Evolutionary conservation across 768 basidiomycete genomes (phyloP).

Genomic region (Suillus spraguei): DNA sequence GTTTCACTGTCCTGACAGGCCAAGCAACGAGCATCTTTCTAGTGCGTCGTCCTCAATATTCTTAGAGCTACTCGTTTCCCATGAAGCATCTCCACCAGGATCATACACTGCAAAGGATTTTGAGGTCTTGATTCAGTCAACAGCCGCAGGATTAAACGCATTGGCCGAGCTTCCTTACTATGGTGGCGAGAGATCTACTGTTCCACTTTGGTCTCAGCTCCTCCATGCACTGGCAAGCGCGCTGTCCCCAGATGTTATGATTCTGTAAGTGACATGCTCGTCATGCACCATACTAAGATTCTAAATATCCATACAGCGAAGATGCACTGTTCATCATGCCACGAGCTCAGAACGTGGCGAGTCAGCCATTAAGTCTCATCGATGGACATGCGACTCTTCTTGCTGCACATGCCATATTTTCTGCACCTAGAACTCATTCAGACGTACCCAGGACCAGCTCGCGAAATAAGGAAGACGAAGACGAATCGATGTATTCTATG

Average conservation of each 20-base stretch:
- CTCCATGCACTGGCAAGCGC: neutral
- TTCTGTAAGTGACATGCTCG: neutral
- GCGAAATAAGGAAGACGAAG: neutral
- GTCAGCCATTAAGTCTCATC: neutral
- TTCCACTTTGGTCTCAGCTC: conserved; percentile 4
- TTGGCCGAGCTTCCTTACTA: neutral
- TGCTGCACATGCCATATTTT: neutral
- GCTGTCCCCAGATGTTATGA: neutral
- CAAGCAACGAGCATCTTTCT: neutral
- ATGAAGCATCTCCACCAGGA: neutral
- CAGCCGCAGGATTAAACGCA: neutral
- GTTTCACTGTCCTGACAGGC: neutral
- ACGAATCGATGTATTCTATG: neutral
- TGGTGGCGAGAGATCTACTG: neutral
- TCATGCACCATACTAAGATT: neutral
- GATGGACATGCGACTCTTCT: neutral
- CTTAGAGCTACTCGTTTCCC: neutral
- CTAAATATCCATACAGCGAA: neutral
- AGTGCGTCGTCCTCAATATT: neutral
- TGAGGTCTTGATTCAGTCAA: neutral
- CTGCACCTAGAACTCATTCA: neutral
- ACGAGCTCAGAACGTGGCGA: neutral
- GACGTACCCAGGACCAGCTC: neutral
- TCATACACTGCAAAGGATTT: neutral
- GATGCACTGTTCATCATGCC: neutral